A percentile compares a stretch with the other conserved stretches of the same genome.
Evolutionary conservation across 345 rosid species (phyloP).

Genomic region (Gossypium stocksii): DNA sequence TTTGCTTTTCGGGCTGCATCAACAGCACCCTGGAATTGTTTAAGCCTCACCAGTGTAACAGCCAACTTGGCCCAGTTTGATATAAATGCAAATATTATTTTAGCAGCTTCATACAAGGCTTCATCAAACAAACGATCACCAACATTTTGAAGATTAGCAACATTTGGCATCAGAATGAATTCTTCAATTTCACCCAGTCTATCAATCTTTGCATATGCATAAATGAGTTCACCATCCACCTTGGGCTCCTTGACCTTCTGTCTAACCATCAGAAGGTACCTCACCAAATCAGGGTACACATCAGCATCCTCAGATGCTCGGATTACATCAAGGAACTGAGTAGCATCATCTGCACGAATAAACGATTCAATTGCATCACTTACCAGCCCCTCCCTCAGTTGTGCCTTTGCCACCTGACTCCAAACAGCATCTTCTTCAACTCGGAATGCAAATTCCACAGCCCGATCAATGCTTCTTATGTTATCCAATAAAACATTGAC

Average conservation of each 20-base stretch:
- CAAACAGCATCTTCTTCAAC: constrained; percentile 98
- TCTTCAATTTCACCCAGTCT: constrained; percentile 87
- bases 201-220: constrained; percentile 95
- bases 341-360: constrained; percentile 88
- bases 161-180: constrained; percentile 96
- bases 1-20: constrained; percentile 99
- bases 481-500: constrained; percentile 68
- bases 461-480: constrained; percentile 68
- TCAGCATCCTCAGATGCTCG: constrained; percentile 67
- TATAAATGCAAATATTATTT: constrained; percentile 84
- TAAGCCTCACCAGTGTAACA: constrained; percentile 83
- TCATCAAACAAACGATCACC: constrained; percentile 95
- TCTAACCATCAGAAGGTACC: constrained; percentile 95
- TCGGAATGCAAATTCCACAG: constrained; percentile 97
- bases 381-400: constrained; percentile 86
- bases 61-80: constrained; percentile 99
- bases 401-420: constrained; percentile 97
- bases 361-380: constrained; percentile 96
- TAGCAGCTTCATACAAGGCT: constrained; percentile 89
- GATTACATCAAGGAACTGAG: constrained; percentile 73
- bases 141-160: constrained; percentile 87
- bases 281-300: constrained; percentile 92
- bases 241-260: constrained; percentile 92
- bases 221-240: constrained; percentile 90
- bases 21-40: constrained; percentile 97